Evolutionary conservation across 257 asterid genomes (phyloP).

Genomic region (Marsdenia floribunda): DNA sequence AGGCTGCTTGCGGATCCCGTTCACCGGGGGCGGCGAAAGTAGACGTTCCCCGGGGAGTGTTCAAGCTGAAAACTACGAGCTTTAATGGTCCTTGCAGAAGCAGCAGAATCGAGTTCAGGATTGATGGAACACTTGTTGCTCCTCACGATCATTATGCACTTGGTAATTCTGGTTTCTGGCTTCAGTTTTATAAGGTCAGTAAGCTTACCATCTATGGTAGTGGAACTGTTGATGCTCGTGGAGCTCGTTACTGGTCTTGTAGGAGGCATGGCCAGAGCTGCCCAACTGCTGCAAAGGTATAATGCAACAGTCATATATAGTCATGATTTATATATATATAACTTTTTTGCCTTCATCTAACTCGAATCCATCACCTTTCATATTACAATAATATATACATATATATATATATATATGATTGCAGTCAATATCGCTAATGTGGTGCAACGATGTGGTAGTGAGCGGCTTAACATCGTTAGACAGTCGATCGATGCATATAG

Average conservation of each 20-base stretch:
- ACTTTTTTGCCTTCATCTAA: too few relatives aligned
- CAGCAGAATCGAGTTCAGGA: conserved; percentile 38
- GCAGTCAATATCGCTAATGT: conserved; percentile 60
- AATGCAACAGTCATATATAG: neutral
- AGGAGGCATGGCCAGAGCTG: conserved; percentile 34
- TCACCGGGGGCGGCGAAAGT: conserved; percentile 37
- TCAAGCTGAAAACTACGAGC: conserved; percentile 31
- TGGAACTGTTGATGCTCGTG: conserved; percentile 67
- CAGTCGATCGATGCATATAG: conserved; percentile 54
- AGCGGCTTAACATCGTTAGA: conserved; percentile 38
- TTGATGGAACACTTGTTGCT: conserved; percentile 56
- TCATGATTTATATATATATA: too few relatives aligned
- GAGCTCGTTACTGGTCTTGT: conserved; percentile 54
- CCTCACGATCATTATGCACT: conserved; percentile 39
- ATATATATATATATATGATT: neutral
- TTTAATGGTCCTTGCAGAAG: conserved; percentile 64
- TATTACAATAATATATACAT: too few relatives aligned
- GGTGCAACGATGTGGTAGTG: conserved; percentile 48
- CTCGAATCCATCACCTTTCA: too few relatives aligned
- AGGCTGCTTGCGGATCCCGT: conserved; percentile 56
- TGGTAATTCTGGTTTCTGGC: conserved; percentile 56
- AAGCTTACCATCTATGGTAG: conserved; percentile 52
- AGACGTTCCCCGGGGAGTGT: conserved; percentile 53
- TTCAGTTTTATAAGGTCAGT: conserved; percentile 55
- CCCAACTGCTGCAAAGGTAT: conserved; percentile 71